Evolutionary conservation across 2,329 filamentous ascomycete genomes (phyloP), one percentile per base, ranked within the genome.

Genomic region (Stemphylium lycopersici): DNA sequence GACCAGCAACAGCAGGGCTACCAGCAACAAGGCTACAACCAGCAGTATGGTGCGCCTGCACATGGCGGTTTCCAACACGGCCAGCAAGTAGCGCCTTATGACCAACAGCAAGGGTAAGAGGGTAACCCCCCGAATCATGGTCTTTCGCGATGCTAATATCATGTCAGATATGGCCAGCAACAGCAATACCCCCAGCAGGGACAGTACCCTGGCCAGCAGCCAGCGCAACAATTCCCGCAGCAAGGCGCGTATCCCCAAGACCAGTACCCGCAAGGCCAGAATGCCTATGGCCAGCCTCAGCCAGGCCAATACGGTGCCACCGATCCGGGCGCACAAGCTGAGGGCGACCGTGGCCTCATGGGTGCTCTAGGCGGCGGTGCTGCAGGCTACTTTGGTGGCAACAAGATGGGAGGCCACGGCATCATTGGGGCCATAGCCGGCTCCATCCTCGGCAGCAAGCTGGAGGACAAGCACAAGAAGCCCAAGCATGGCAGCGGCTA

Each of bases 401-500:
- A 80, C 63, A 84, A 84, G 68, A 77, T 83, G 61, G 80, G 78
- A 18, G 76, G 78, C n/a, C 76, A 82, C n/a, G 83, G 83, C 3
- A 72, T 87, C 26, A 69, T 87, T 8, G 84, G 84, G 10, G 81
- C 83, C 0, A 68, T 87, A 24, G 81, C 82, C 3, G 84, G 84
- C 50, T 84, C 83, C 0, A 77, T 87, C 40, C 50, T 82, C 2
- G 84, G 84, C 1, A 80, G 77, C 66, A 82, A 84, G 56, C 63
- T 83, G 0, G 82, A 85, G 61, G 79, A 86, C 60, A 80, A 82
- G 62, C 60, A 76, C 61, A 84, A 85, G 74, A 77, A 77, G 61
- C 65, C 68, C 29, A 67, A 69, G 61, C 45, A 61, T 40, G 34
- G 49, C 38, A 55, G 54, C 20, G 54, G 49, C 37, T 61, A 58